These are phyloP conservation scores for Myxozyma geophila DNA, from an alignment of 805 yeast genomes.

Conservation along the genomic window DNA sequence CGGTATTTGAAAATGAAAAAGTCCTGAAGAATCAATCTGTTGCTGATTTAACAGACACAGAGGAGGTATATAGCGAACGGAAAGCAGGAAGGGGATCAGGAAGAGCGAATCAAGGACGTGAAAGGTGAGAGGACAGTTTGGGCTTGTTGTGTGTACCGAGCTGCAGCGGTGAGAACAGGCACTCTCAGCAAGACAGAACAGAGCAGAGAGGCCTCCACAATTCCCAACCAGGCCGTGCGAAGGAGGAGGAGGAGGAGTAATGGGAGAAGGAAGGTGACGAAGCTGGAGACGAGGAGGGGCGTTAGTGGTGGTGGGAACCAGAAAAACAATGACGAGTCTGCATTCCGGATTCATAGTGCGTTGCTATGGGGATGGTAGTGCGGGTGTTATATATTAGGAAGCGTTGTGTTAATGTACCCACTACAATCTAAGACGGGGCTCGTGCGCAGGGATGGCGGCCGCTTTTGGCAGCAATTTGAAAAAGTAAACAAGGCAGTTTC, in stretches of 20 bases:
- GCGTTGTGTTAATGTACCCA: not conserved
- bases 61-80: not conserved
- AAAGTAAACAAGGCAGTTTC: not conserved
- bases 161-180: too few relatives aligned
- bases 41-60: not conserved
- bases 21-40: not conserved
- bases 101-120: too few relatives aligned
- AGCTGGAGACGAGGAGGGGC: not conserved
- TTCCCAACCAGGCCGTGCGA: too few relatives aligned
- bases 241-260: not conserved
- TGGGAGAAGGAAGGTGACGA: not conserved
- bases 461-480: conserved; percentile 5
- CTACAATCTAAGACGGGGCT: not conserved
- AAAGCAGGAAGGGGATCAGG: not conserved
- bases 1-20: not conserved
- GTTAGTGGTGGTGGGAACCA: not conserved
- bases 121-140: too few relatives aligned
- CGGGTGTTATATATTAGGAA: not conserved
- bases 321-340: conserved; percentile 10
- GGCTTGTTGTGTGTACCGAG: too few relatives aligned
- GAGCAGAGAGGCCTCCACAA: too few relatives aligned
- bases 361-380: not conserved
- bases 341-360: conserved; percentile 4
- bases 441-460: conserved; percentile 23
- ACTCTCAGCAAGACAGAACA: too few relatives aligned